Evolutionary conservation across 768 basidiomycete species (phyloP), one percentile per base, ranked within the genome.

Genomic region (Candolleomyces efflorescens): DNA sequence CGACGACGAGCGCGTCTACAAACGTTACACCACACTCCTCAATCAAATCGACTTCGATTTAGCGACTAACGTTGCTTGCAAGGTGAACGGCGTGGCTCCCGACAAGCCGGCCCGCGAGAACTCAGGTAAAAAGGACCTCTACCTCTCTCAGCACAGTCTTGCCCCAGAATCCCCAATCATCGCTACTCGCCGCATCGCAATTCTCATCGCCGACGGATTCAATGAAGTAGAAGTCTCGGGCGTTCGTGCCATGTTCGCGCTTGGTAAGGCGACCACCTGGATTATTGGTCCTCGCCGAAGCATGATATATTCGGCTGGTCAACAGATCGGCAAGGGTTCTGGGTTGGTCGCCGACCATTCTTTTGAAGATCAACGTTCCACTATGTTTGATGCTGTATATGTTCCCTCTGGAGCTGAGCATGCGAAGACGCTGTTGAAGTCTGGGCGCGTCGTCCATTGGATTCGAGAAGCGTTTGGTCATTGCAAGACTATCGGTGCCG

Each of bases 381-480:
- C 91, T 0, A 65, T 89, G 69, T 96, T 91, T 65, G 94, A 95
- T 67, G 90, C 90, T 0, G 60, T 94, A 60, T 79, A 89, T 63
- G 83, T 95, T 63, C 85, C 91, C 11, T 86, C 87, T 18, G 92
- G 92, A 2, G 73, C 73, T 9, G 73, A 76, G 36, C 85, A 86
- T 66, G 78, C 75, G n/a, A 79, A 82, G 66, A 66, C 76, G 27
- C 77, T 93, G 37, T 66, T 74, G 7, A 76, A 77, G 62, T 82
- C 80, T 50, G 94, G 92, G 4, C 81, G 92, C 18, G 79, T 79
- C 7, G 72, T 92, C n/a, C 90, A 95, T 67, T 92, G 87, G 78
- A 81, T 89, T 3, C 81, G 89, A 46, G 92, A 94, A 71, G 86
- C 90, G 2, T 94, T 90, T 71, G 88, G 88, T 20, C 93, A 94